Conservation (phyloP, 371 early-diverging fungal species). For the Mortierella sp. region DNA sequence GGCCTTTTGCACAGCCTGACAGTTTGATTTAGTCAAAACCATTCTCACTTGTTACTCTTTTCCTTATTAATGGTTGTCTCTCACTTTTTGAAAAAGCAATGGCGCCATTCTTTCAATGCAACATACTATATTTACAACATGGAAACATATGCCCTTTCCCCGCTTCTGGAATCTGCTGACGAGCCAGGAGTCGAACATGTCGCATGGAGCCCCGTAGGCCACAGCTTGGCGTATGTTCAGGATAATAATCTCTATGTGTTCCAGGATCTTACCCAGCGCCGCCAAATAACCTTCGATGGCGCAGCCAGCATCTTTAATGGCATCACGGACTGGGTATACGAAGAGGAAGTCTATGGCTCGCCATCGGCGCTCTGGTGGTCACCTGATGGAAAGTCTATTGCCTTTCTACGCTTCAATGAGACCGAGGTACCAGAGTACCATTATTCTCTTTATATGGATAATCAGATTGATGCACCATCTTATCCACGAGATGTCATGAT, state of each 20-base stretch:
- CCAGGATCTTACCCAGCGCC: conserved; percentile 72
- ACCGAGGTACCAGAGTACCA: conserved; percentile 83
- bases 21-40: too few species aligned
- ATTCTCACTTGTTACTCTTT: background rate
- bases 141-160: conserved; percentile 62
- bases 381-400: conserved; percentile 83
- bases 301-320: conserved; percentile 91
- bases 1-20: background rate
- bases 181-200: conserved; percentile 70
- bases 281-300: conserved; percentile 89
- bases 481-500: conserved; percentile 83
- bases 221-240: conserved; percentile 86
- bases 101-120: conserved; percentile 88
- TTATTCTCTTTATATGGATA: conserved; percentile 76
- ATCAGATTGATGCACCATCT: conserved; percentile 56
- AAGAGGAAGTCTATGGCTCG: conserved; percentile 89
- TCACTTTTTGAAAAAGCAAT: conserved; percentile 61
- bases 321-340: conserved; percentile 98
- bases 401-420: conserved; percentile 91
- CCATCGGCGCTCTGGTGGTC: conserved; percentile 92
- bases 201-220: conserved; percentile 86
- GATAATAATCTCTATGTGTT: conserved; percentile 89
- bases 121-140: conserved; percentile 84
- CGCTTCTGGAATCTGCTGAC: conserved; percentile 66
- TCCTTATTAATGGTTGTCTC: background rate